phyloP scores from a whole-genome alignment of 2,329 filamentous ascomycete genomes.

The Venturia nashicola region DNA sequence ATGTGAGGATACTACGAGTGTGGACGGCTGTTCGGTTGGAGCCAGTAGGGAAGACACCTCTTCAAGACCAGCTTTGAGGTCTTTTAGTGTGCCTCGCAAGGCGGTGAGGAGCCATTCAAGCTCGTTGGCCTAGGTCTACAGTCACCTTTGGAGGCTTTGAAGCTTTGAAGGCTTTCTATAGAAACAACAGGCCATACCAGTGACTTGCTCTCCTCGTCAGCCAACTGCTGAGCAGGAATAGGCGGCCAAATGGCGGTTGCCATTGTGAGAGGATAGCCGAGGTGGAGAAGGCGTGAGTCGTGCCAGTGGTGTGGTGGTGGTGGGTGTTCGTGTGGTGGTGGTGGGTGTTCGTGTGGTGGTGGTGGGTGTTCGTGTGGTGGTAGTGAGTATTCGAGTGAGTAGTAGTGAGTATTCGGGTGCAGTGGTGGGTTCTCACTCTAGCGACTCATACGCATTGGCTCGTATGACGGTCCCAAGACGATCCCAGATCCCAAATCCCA shows the following conservation, averaged over 20 bases:
- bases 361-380: no score
- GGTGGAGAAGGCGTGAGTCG: no score
- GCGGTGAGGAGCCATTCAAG: conserved; percentile 51
- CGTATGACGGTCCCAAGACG: not conserved
- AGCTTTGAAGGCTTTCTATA: not conserved
- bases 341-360: no score
- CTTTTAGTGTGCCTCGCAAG: conserved; percentile 47
- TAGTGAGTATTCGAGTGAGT: no score
- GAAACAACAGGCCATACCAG: conserved; percentile 26
- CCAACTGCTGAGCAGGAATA: conserved; percentile 37
- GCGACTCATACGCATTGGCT: not conserved
- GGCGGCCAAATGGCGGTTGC: conserved; percentile 50
- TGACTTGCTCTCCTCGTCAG: conserved; percentile 39
- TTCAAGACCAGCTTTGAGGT: conserved; percentile 60
- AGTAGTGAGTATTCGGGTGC: no score
- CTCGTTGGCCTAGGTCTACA: conserved; percentile 35
- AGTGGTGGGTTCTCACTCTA: not conserved
- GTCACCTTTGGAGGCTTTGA: not conserved
- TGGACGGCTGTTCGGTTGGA: conserved; percentile 73
- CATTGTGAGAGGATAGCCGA: conserved; percentile 37
- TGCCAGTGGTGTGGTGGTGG: no score
- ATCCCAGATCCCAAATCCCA: no score
- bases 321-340: no score
- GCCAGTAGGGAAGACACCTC: conserved; percentile 82
- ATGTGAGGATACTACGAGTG: conserved; percentile 76